These are phyloP conservation scores for Heliamphora pulchella DNA, from an alignment of 179 eudicot species.

Conservation along the genomic window DNA sequence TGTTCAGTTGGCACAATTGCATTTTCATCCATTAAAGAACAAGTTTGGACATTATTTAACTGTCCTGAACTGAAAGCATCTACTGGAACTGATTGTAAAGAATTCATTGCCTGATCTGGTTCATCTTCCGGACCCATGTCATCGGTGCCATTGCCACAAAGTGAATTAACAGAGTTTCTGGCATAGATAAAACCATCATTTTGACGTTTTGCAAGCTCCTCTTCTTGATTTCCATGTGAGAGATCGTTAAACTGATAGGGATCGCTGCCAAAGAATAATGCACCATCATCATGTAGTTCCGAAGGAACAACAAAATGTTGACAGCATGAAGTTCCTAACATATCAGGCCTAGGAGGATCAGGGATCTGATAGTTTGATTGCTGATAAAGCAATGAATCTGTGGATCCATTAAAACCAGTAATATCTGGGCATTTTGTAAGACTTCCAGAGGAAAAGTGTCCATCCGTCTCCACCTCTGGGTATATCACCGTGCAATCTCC, in stretches of 20 bases:
- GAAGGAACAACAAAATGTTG: constrained; percentile 32
- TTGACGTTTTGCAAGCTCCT: constrained; percentile 28
- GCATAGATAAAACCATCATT: constrained; percentile 28
- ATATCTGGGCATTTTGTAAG: constrained; percentile 19
- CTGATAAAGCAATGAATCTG: constrained; percentile 33
- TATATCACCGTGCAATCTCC: constrained; percentile 26
- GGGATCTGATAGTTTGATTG: constrained; percentile 36
- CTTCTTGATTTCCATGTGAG: constrained; percentile 30
- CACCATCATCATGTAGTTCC: constrained; percentile 28
- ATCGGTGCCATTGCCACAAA: constrained; percentile 23
- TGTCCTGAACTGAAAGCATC: constrained; percentile 37
- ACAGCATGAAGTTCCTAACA: constrained; percentile 32
- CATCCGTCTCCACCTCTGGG: constrained; percentile 26
- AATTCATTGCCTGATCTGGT: constrained; percentile 25
- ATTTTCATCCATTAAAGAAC: constrained; percentile 30
- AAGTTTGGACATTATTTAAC: constrained; percentile 27
- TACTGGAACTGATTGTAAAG: constrained; percentile 42
- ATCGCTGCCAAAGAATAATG: constrained; percentile 20
- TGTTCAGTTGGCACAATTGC: constrained; percentile 21
- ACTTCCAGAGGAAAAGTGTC: constrained; percentile 26
- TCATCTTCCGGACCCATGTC: constrained; percentile 26
- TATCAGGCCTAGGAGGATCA: constrained; percentile 31
- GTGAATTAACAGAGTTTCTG: constrained; percentile 25
- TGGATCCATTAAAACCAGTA: constrained; percentile 28
- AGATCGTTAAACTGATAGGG: constrained; percentile 29